These are phyloP conservation scores for Microbotryum lychnidis-dioicae DNA, from an alignment of 1,284 basidiomycete species.

Conservation along the genomic window DNA sequence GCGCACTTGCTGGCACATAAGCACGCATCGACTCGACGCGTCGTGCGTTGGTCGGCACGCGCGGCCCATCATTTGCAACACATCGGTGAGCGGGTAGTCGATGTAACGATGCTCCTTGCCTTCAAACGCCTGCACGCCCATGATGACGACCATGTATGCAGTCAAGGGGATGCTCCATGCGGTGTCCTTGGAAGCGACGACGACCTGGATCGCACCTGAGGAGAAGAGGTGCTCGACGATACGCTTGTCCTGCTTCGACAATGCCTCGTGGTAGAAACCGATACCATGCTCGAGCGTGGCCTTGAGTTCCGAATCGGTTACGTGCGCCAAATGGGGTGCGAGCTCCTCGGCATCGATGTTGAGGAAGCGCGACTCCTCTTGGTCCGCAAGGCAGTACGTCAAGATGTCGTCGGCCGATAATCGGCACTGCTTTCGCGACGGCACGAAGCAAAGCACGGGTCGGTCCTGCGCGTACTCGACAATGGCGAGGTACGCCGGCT, in stretches of 20 bases:
- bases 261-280: constrained; percentile 91
- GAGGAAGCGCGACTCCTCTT: constrained; percentile 75
- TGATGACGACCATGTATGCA: constrained; percentile 95
- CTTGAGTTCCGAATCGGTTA: constrained; percentile 66
- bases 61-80: constrained; percentile 97
- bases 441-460: constrained; percentile 87
- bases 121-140: constrained; percentile 95
- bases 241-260: constrained; percentile 81
- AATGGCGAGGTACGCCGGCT: constrained; percentile 91
- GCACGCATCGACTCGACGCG: constrained; percentile 76
- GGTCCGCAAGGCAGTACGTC: constrained; percentile 80
- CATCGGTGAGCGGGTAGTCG: constrained; percentile 95
- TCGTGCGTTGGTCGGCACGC: constrained; percentile 84
- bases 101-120: constrained; percentile 79
- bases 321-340: constrained; percentile 76
- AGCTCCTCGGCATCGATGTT: constrained; percentile 79
- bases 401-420: constrained; percentile 87
- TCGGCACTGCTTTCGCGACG: constrained; percentile 86
- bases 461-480: constrained; percentile 77
- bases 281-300: constrained; percentile 85
- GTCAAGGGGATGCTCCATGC: constrained; percentile 91
- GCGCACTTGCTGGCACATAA: constrained; percentile 85
- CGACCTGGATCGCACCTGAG: constrained; percentile 86
- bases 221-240: constrained; percentile 91
- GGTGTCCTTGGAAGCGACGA: constrained; percentile 92